Conservation (phyloP, 169 alveolate species). For the Plasmodium chabaudi region DNA sequence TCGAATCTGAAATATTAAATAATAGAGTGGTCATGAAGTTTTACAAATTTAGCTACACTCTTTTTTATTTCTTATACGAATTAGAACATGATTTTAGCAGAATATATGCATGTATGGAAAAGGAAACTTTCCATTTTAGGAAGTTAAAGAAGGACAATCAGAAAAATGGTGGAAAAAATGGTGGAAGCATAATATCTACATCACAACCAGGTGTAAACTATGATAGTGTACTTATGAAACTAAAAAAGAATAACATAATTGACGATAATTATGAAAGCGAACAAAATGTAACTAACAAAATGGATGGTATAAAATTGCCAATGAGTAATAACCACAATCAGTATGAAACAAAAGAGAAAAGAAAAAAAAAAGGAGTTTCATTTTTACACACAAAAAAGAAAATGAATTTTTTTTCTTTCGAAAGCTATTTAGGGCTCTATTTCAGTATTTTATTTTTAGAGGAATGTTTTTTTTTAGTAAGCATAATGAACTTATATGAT, state of each 20-base stretch:
- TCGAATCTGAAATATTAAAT: slow-evolving; percentile 54
- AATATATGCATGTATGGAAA: slow-evolving; percentile 57
- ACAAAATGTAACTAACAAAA: neutral
- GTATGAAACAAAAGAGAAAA: neutral
- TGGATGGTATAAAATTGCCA: neutral
- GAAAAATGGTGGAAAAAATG: neutral
- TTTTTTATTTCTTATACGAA: slow-evolving; percentile 67
- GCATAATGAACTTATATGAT: slow-evolving; percentile 67
- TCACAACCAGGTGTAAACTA: neutral
- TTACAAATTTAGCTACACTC: slow-evolving; percentile 64
- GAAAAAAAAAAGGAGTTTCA: slow-evolving; percentile 7
- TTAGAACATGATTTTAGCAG: slow-evolving; percentile 60
- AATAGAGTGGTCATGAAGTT: slow-evolving; percentile 52
- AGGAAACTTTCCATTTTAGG: slow-evolving; percentile 19
- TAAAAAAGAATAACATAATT: neutral
- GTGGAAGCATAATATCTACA: neutral
- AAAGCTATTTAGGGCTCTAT: slow-evolving; percentile 70
- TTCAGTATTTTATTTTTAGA: slow-evolving; percentile 58
- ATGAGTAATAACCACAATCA: neutral
- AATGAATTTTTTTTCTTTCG: slow-evolving; percentile 65
- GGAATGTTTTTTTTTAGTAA: slow-evolving; percentile 64
- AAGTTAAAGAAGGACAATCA: neutral
- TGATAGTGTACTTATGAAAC: neutral
- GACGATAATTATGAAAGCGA: neutral
- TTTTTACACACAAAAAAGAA: slow-evolving; percentile 41